Evolutionary conservation across 2,329 filamentous ascomycete genomes (phyloP), one percentile per base, ranked within the genome.

Genomic region (Fusarium siculi): DNA sequence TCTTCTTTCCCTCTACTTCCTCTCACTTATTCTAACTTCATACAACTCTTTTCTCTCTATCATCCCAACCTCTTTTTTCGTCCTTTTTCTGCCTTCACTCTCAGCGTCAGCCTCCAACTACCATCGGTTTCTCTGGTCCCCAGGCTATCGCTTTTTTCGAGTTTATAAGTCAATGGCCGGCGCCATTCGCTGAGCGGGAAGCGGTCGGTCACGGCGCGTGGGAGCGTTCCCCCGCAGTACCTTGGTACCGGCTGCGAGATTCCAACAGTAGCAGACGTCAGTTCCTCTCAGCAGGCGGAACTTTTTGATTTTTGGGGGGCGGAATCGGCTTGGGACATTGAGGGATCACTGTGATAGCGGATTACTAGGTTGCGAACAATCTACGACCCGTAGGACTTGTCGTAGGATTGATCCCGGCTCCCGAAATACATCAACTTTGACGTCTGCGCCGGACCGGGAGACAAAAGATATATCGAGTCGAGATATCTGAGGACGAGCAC

Each of bases 151-250:
- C 59, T 69, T 66, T 66, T 73, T 61, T 66, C 30, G 50, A 63
- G 53, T 40, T 52, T 70, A 68, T 65, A 81, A 79, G 86, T 85
- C 86, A 87, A 90, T 90, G 88, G 85, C 85, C 86, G 83, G 85
- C 81, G 82, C 85, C 83, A 85, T 85, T 82, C 84, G 85, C 81
- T 90, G 89, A 85, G 78, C 81, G 82, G 81, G 79, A 82, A 82
- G 71, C 85, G 85, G 86, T 86, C 85, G 85, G 86, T 86, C 86
- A 85, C 86, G 87, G 85, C 87, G 86, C 85, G 86, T 86, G 87
- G 86, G 86, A 87, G 82, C 81, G 85, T 86, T 87, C 86, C 87
- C 87, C 87, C 87, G 87, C 87, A 88, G 85, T 85, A 85, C 85
- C 85, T 74, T 55, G 81, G 85, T 76, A 81, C 76, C 77, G 75